These are phyloP conservation scores for Paecilomyces sp. DNA, from an alignment of 2,329 filamentous ascomycete species.

Conservation along the genomic window DNA sequence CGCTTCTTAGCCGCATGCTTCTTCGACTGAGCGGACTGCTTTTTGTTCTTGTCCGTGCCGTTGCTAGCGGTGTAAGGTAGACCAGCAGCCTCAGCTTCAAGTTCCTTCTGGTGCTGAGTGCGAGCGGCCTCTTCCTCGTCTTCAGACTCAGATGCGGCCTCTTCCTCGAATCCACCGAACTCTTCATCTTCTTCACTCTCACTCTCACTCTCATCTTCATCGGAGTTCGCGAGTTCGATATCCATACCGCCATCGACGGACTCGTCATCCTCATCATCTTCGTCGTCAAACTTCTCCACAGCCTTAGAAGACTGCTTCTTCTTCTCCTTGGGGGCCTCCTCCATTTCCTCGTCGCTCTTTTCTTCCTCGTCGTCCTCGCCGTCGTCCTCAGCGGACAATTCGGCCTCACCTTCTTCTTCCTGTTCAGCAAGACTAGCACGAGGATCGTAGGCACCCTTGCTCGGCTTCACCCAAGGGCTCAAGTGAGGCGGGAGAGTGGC, in stretches of 20 bases:
- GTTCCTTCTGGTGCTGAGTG: conserved; percentile 73
- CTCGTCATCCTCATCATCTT: conserved; percentile 39
- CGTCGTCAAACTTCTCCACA: conserved; percentile 29
- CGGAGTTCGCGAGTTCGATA: conserved; percentile 39
- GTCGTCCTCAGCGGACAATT: conserved; percentile 56
- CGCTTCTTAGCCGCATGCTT: conserved; percentile 61
- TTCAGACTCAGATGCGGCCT: conserved; percentile 40
- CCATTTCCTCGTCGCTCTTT: conserved; percentile 33
- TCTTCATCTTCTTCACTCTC: conserved; percentile 33
- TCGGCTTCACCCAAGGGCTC: conserved; percentile 88
- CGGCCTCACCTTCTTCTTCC: conserved; percentile 76
- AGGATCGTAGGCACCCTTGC: conserved; percentile 85
- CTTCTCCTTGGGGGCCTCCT: conserved; percentile 24
- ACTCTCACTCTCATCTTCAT: conserved; percentile 42
- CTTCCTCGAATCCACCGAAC: conserved; percentile 48
- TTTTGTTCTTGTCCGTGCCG: conserved; percentile 53
- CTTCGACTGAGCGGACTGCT: conserved; percentile 60
- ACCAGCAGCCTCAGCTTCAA: conserved; percentile 85
- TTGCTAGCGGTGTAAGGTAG: conserved; percentile 36
- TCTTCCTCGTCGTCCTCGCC: conserved; percentile 44
- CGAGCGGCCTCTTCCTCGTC: conserved; percentile 57
- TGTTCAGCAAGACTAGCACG: conserved; percentile 79
- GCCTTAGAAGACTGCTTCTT: conserved; percentile 22
- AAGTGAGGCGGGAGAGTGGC: conserved; percentile 86
- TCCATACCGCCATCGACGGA: conserved; percentile 43